A percentile compares a stretch with the other conserved stretches of the same genome.
phyloP scores from a whole-genome alignment of 805 yeast genomes.

The Cyberlindnera galapagoensis region DNA sequence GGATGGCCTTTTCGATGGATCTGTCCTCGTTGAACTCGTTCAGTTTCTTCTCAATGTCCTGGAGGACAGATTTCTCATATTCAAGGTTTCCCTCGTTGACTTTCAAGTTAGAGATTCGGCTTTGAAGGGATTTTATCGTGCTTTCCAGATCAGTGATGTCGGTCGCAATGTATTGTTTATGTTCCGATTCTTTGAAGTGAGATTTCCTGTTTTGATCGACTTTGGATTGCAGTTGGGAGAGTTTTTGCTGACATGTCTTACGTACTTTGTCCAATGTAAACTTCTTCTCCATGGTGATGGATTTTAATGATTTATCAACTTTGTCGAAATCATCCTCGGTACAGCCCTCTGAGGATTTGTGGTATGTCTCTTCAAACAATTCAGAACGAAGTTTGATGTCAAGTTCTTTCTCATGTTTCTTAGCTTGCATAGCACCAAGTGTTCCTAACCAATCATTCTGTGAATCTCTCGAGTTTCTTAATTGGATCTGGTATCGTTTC shows the following conservation, averaged over 20 bases:
- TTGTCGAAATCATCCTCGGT: conserved; percentile 2
- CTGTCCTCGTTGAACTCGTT: conserved; percentile 24
- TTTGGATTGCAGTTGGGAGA: conserved; percentile 15
- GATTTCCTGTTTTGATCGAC: conserved; percentile 23
- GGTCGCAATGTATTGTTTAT: conserved; percentile 31
- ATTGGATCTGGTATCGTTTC: conserved; percentile 15
- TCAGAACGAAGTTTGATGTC: conserved; percentile 4
- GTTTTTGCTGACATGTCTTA: conserved; percentile 8
- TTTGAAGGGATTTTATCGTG: conserved; percentile 33
- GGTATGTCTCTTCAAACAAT: neutral
- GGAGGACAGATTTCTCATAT: conserved; percentile 37
- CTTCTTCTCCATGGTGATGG: conserved; percentile 4
- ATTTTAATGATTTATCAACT: conserved; percentile 2
- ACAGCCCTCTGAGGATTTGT: no score
- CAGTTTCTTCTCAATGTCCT: conserved; percentile 31
- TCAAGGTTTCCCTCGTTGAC: conserved; percentile 43
- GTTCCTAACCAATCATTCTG: conserved; percentile 35
- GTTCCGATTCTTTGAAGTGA: conserved; percentile 37
- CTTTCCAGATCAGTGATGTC: conserved; percentile 33
- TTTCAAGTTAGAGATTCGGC: conserved; percentile 31
- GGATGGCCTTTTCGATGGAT: conserved; percentile 25
- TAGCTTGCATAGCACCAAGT: conserved; percentile 52
- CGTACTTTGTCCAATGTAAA: conserved; percentile 8
- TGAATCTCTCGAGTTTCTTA: conserved; percentile 25
- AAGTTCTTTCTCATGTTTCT: no score